These are phyloP conservation scores for Pharus latifolius DNA, from an alignment of 176 grass and related monocot genomes.

Conservation along the genomic window DNA sequence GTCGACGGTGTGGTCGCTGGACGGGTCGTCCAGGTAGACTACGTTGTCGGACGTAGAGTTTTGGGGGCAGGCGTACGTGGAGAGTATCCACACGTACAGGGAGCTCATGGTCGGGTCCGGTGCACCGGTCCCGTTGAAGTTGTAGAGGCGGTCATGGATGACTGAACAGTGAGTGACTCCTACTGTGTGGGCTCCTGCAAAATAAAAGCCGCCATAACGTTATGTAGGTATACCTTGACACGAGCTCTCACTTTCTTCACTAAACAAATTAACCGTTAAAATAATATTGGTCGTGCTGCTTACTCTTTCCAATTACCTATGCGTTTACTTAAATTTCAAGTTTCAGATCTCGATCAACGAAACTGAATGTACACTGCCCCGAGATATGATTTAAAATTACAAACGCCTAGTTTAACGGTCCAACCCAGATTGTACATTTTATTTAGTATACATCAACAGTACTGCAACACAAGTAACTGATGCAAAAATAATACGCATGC, in stretches of 20 bases:
- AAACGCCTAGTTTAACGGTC: no score
- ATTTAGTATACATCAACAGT: no score
- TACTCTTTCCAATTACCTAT: background rate
- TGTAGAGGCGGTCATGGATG: conserved; percentile 43
- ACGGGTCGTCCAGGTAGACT: conserved; percentile 59
- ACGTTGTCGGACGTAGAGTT: conserved; percentile 25
- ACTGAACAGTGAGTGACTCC: conserved; percentile 79
- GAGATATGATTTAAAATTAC: no score
- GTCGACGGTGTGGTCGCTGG: conserved; percentile 41
- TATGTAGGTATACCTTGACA: no score
- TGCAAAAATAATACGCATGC: no score
- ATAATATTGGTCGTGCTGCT: background rate
- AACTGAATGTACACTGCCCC: no score
- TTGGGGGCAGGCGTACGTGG: conserved; percentile 25
- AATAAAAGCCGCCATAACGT: background rate
- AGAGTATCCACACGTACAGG: conserved; percentile 19
- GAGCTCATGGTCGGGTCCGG: conserved; percentile 62
- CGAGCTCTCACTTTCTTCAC: no score
- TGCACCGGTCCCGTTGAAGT: conserved; percentile 43
- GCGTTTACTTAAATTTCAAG: background rate
- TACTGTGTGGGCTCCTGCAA: conserved; percentile 64
- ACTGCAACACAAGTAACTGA: no score
- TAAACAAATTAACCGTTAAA: no score
- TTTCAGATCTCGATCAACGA: conserved; percentile 11
- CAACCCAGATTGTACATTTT: no score